These are phyloP conservation scores for Panicum miliaceum DNA, from an alignment of 176 grass and related monocot species.

Conservation along the genomic window DNA sequence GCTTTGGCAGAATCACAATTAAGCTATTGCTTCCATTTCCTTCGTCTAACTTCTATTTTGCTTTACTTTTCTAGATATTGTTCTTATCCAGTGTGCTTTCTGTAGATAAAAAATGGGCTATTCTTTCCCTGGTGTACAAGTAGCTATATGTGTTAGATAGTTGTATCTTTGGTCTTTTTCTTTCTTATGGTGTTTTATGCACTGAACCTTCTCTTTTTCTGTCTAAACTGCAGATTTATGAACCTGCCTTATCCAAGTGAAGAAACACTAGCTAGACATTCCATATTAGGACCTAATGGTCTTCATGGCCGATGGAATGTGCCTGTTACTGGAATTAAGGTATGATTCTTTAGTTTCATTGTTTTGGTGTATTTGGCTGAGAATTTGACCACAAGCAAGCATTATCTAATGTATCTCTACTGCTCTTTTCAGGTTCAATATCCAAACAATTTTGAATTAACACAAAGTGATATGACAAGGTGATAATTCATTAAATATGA, in stretches of 20 bases:
- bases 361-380: constrained; percentile 30
- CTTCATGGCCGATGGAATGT: constrained; percentile 68
- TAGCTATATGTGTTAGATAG: constrained; percentile 33
- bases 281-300: constrained; percentile 97
- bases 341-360: constrained; percentile 51
- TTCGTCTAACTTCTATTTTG: constrained; percentile 1
- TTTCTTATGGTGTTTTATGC: constrained; percentile 23
- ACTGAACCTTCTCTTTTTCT: constrained; percentile 8
- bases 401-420: constrained; percentile 46
- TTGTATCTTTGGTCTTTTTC: constrained; percentile 12
- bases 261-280: constrained; percentile 98
- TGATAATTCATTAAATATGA: constrained; percentile 39
- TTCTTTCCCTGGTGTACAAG: neutral
- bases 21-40: constrained; percentile 4
- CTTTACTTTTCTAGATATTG: neutral
- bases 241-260: constrained; percentile 84
- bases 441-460: constrained; percentile 83
- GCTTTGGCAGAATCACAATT: neutral
- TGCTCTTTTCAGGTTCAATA: constrained; percentile 87
- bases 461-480: constrained; percentile 68
- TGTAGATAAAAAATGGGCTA: neutral
- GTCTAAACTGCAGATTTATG: constrained; percentile 63
- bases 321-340: constrained; percentile 82
- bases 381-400: constrained; percentile 29
- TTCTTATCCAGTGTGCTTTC: neutral